Evolutionary conservation across 192 early-diverging fungal species (phyloP).

Genomic region (Lobosporangium transversale): DNA sequence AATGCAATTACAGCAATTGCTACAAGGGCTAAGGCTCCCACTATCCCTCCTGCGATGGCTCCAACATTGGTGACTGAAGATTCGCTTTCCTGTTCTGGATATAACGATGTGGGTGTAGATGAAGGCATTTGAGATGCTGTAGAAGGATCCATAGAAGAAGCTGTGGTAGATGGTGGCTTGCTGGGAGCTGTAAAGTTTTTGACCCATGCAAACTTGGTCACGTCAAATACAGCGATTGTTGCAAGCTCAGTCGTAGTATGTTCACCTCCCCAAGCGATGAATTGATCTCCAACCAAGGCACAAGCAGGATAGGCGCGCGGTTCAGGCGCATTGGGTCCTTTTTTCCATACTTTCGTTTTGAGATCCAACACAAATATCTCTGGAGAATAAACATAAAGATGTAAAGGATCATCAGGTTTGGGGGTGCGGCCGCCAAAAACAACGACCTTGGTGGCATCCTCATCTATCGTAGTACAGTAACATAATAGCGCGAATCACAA

Average conservation of each 20-base stretch:
- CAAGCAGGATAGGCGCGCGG: slow-evolving; percentile 19
- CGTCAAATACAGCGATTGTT: slow-evolving; percentile 12
- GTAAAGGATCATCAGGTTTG: too few relatives aligned
- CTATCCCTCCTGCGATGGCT: slow-evolving; percentile 15
- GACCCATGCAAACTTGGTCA: slow-evolving; percentile 9
- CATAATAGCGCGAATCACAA: too few relatives aligned
- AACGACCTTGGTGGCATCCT: slow-evolving; percentile 19
- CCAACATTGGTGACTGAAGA: slow-evolving; percentile 7
- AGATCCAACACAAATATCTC: slow-evolving; percentile 9
- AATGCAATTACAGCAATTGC: background rate
- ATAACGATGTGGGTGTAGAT: background rate
- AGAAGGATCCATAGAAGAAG: too few relatives aligned
- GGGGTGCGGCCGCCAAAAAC: slow-evolving; percentile 14
- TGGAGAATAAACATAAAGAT: background rate
- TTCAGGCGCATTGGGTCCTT: slow-evolving; percentile 3
- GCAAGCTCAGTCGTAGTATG: background rate
- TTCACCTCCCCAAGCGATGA: slow-evolving; percentile 23
- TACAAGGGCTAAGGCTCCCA: background rate
- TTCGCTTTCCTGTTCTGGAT: background rate
- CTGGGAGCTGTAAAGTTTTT: slow-evolving; percentile 15
- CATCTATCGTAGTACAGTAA: background rate
- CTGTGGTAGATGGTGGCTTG: too few relatives aligned
- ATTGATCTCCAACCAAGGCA: slow-evolving; percentile 19
- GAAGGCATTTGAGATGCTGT: background rate
- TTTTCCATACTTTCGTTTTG: slow-evolving; percentile 8